phyloP scores from a whole-genome alignment of 169 alveolate genomes.

The Plasmodium yoelii region DNA sequence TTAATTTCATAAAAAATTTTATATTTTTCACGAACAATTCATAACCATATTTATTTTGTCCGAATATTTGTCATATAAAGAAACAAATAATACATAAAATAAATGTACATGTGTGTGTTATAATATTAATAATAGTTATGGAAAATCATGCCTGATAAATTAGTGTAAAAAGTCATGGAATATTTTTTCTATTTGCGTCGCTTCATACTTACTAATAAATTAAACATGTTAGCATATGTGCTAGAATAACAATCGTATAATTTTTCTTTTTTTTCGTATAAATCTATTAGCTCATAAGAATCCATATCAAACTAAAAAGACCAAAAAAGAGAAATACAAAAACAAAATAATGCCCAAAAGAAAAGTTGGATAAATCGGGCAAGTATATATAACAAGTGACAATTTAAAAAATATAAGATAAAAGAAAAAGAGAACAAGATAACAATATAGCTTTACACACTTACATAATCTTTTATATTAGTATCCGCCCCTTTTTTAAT shows the following conservation, averaged over 20 bases:
- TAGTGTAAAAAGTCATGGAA: background rate
- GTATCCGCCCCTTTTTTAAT: slow-evolving; percentile 64
- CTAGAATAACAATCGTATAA: slow-evolving; percentile 51
- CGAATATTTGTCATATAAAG: no score
- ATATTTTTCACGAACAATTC: no score
- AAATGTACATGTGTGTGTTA: no score
- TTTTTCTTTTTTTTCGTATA: slow-evolving; percentile 59
- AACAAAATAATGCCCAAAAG: background rate
- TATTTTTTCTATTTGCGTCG: background rate
- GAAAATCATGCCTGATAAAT: no score
- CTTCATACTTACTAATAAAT: slow-evolving; percentile 29
- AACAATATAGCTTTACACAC: background rate
- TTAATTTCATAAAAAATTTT: no score
- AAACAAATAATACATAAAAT: no score
- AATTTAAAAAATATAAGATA: no score
- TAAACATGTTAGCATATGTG: slow-evolving; percentile 30
- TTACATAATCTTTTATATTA: slow-evolving; percentile 57
- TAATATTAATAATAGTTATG: no score
- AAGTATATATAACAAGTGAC: no score
- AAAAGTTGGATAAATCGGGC: background rate
- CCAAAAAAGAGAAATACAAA: background rate
- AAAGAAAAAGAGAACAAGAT: background rate
- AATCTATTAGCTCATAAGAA: slow-evolving; percentile 45
- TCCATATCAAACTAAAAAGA: slow-evolving; percentile 58
- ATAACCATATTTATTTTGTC: no score